These are phyloP conservation scores for Tephrocybe sp. DNA, from an alignment of 768 basidiomycete species.

Conservation along the genomic window DNA sequence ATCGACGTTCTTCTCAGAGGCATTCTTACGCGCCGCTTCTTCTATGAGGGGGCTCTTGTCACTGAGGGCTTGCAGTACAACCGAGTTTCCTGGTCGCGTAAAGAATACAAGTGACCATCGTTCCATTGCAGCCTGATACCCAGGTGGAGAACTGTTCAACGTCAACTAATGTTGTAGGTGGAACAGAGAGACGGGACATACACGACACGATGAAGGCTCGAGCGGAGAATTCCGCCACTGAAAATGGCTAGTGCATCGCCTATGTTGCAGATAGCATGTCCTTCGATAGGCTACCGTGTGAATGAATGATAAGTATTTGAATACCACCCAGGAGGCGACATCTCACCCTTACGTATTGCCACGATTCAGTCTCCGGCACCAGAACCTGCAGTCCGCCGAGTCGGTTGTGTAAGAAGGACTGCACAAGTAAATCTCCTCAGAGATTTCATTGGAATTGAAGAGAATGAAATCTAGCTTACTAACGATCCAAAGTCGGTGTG, in stretches of 20 bases:
- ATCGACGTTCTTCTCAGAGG: constrained; percentile 25
- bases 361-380: constrained; percentile 54
- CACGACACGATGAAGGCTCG: constrained; percentile 20
- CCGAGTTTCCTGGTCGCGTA: constrained; percentile 54
- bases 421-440: constrained; percentile 28
- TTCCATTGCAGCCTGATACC: constrained; percentile 45
- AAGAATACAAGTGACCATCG: constrained; percentile 73
- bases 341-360: constrained; percentile 67
- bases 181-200: not conserved
- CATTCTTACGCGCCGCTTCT: constrained; percentile 32
- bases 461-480: constrained; percentile 28
- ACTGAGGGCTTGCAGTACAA: constrained; percentile 46
- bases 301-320: not conserved
- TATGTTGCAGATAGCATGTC: constrained; percentile 52
- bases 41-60: constrained; percentile 51
- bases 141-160: constrained; percentile 54
- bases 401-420: constrained; percentile 69
- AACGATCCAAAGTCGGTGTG: constrained; percentile 74
- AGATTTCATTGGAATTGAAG: not conserved
- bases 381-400: constrained; percentile 72
- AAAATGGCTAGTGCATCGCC: constrained; percentile 26
- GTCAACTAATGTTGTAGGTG: not conserved
- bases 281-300: constrained; percentile 38
- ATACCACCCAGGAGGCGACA: constrained; percentile 3
- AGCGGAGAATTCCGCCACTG: constrained; percentile 20